Evolutionary conservation across 139 green algal species (phyloP), one percentile per base, ranked within the genome.

Genomic region (Ulvella scutata): DNA sequence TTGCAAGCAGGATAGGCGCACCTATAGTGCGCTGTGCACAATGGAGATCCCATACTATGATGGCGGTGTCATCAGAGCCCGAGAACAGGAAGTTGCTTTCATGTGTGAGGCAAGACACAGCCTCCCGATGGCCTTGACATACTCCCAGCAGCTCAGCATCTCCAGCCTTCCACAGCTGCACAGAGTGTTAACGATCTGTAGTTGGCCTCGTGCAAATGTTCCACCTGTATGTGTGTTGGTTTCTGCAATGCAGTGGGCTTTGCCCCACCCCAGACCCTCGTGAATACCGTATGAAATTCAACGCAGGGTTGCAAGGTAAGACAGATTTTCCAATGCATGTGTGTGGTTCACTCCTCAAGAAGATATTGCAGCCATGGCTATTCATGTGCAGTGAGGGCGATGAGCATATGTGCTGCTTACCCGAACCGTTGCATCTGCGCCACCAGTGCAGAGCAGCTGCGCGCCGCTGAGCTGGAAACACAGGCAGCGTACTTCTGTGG

Each of bases 11-110:
- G 40, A 59, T 13, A 13, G 40, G 40, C 13, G 40, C 40, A 59
- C 40, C 40, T 17, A 59, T 59, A 59, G 10, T 6, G n/a, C 51
- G 51, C 51, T 29, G 9, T 26, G 51, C 51, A 67, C 51, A 13
- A 26, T 26, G 33, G 51, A 67, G 51, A 26, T 67, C 51, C 51
- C 51, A 67, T 26, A 33, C 40, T 7, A 67, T n/a, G 10, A 67
- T 26, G n/a, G 31, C n/a, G 10, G 38, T 79, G 62, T 90, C 83
- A 34, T 84, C 76, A 13, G 77, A 85, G 31, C 85, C 87, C 4
- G 78, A 85, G 73, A 92, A 88, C 10, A 92, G 80, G 61, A 92
- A 84, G 80, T 90, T 89, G 44, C 77, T 80, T 43, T 92, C 86
- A 21, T 88, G 76, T 0, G 84, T 75, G 17, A 92, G 77, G 82